These are phyloP conservation scores for Pterocarpus santalinus DNA, from an alignment of 306 rosid species.

Conservation along the genomic window DNA sequence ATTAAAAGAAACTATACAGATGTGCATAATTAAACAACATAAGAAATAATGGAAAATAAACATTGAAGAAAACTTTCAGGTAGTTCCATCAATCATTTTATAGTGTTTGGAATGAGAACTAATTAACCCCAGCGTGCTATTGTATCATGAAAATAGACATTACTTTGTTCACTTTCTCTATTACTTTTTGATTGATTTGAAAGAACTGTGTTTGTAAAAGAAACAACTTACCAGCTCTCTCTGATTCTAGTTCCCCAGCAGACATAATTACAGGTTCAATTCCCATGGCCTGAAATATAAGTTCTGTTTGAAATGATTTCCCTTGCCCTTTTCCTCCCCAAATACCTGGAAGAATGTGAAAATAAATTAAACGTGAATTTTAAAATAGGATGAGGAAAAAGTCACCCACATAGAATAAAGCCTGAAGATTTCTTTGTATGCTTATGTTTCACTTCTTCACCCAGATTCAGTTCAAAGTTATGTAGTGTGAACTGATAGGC, in stretches of 20 bases:
- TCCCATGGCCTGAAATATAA: slow-evolving; percentile 93
- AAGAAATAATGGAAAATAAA: slow-evolving; percentile 31
- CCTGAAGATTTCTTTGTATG: neutral
- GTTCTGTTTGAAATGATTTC: slow-evolving; percentile 97
- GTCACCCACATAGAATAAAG: slow-evolving; percentile 29
- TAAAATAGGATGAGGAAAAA: slow-evolving; percentile 28
- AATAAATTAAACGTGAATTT: neutral
- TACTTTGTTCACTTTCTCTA: slow-evolving; percentile 19
- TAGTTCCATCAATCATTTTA: slow-evolving; percentile 32
- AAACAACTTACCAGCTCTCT: slow-evolving; percentile 86
- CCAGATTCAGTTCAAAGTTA: slow-evolving; percentile 27
- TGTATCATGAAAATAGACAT: slow-evolving; percentile 36
- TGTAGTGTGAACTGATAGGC: neutral
- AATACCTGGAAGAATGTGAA: slow-evolving; percentile 63
- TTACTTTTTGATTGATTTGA: slow-evolving; percentile 2
- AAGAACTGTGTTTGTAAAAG: slow-evolving; percentile 22
- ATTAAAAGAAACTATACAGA: slow-evolving; percentile 20
- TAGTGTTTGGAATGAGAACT: slow-evolving; percentile 2
- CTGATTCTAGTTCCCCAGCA: slow-evolving; percentile 98
- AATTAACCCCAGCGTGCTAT: neutral
- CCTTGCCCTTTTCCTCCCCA: slow-evolving; percentile 99
- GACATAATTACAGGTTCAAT: slow-evolving; percentile 95
- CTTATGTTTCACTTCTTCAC: slow-evolving; percentile 15
- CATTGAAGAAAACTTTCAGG: neutral
- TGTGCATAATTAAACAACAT: neutral